Evolutionary conservation across 2,329 filamentous ascomycete species (phyloP).

Genomic region (Fusarium setosum): DNA sequence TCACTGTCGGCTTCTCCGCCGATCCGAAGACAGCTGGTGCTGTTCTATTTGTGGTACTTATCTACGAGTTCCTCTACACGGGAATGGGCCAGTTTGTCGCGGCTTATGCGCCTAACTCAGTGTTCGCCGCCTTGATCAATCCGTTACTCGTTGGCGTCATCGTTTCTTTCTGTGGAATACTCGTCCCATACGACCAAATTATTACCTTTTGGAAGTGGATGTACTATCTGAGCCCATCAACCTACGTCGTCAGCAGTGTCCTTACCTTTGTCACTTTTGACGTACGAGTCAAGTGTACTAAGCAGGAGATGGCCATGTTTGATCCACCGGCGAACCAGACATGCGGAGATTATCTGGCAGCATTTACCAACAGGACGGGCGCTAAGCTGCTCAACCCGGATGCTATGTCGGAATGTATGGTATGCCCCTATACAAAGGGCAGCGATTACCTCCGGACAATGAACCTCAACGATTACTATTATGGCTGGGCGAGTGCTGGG

Average conservation of each 20-base stretch:
- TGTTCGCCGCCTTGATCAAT: neutral
- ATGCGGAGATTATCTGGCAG: neutral
- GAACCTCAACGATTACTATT: conserved; percentile 66
- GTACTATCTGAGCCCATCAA: neutral
- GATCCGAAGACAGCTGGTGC: neutral
- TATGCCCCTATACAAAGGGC: conserved; percentile 56
- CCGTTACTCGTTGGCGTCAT: neutral
- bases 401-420: neutral
- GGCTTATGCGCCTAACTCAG: neutral
- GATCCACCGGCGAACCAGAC: neutral
- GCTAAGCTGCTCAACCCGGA: neutral
- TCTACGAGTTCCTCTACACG: neutral
- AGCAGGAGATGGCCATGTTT: neutral
- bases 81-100: neutral
- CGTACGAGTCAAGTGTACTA: neutral
- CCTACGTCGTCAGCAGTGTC: neutral
- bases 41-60: neutral
- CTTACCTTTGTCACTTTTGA: neutral
- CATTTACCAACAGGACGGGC: neutral
- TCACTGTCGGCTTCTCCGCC: neutral
- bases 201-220: neutral
- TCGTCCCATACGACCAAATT: neutral
- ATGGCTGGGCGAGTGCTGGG: conserved; percentile 71
- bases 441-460: conserved; percentile 66
- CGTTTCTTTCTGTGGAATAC: neutral